Percentiles rank a stretch among this genome's conserved stretches.
These are phyloP conservation scores for Leccinellum albellum DNA, from an alignment of 768 basidiomycete genomes.

Conservation along the genomic window DNA sequence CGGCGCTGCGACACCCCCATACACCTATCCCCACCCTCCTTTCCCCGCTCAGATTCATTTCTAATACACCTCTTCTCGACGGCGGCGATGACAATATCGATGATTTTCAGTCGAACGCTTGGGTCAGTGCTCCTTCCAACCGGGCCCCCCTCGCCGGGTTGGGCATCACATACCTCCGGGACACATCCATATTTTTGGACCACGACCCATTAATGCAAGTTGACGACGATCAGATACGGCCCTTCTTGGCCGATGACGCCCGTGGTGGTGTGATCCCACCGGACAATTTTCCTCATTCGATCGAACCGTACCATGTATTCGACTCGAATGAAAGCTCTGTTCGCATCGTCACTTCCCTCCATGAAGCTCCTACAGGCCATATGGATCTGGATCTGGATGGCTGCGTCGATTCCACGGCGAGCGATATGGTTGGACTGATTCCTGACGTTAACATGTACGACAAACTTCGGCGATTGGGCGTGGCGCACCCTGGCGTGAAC, in stretches of 20 bases:
- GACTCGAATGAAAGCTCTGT: background rate
- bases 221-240: background rate
- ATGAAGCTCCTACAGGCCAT: background rate
- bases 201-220: background rate
- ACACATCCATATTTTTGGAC: background rate
- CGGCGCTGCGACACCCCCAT: slow-evolving; percentile 26
- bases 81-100: slow-evolving; percentile 4
- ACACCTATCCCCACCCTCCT: slow-evolving; percentile 27
- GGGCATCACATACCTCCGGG: slow-evolving; percentile 19
- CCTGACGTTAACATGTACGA: slow-evolving; percentile 37
- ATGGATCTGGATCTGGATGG: slow-evolving; percentile 6
- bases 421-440: slow-evolving; percentile 23
- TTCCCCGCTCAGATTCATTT: slow-evolving; percentile 19
- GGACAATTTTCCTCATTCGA: background rate
- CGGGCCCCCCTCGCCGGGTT: slow-evolving; percentile 24
- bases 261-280: background rate
- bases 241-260: background rate
- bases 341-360: background rate
- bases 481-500: slow-evolving; percentile 32
- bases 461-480: slow-evolving; percentile 12
- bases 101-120: slow-evolving; percentile 33
- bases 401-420: slow-evolving; percentile 8
- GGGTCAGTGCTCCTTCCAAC: slow-evolving; percentile 7
- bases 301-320: background rate
- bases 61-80: background rate